A percentile compares a stretch with the other conserved stretches of the same genome.
phyloP scores from a whole-genome alignment of 495 filamentous ascomycete genomes.

The Talaromyces nanjingensis region DNA sequence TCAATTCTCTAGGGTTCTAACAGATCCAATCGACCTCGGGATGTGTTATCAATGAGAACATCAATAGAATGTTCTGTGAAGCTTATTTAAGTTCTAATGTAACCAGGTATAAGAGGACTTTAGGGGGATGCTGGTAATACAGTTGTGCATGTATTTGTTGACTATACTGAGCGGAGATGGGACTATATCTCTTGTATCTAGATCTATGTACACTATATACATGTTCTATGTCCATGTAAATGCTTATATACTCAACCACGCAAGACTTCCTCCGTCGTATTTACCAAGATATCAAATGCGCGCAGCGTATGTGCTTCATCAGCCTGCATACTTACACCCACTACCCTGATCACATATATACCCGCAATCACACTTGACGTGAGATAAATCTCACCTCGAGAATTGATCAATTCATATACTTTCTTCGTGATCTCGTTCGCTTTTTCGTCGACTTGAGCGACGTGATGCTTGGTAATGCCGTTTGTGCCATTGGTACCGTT shows the following conservation, averaged over 20 bases:
- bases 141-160: not conserved
- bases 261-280: constrained; percentile 56
- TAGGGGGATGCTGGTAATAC: not conserved
- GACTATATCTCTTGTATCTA: not conserved
- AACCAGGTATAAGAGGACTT: no score
- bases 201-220: not conserved
- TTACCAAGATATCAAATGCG: constrained; percentile 74
- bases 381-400: constrained; percentile 72
- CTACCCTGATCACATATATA: constrained; percentile 72
- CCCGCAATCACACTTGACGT: constrained; percentile 74
- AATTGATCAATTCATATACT: constrained; percentile 72
- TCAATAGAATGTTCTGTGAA: no score
- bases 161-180: not conserved
- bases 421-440: constrained; percentile 65
- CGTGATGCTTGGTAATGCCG: not conserved
- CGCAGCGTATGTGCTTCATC: constrained; percentile 65
- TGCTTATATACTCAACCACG: not conserved
- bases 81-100: no score
- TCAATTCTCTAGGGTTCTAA: not conserved
- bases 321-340: constrained; percentile 60
- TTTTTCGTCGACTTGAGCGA: constrained; percentile 37
- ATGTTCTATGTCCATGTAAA: not conserved
- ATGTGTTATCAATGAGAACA: not conserved
- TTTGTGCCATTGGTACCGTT: not conserved
- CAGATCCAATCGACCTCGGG: no score